Base-by-base conservation (phyloP, 768 basidiomycete species). In the Podaxis sp. region DNA sequence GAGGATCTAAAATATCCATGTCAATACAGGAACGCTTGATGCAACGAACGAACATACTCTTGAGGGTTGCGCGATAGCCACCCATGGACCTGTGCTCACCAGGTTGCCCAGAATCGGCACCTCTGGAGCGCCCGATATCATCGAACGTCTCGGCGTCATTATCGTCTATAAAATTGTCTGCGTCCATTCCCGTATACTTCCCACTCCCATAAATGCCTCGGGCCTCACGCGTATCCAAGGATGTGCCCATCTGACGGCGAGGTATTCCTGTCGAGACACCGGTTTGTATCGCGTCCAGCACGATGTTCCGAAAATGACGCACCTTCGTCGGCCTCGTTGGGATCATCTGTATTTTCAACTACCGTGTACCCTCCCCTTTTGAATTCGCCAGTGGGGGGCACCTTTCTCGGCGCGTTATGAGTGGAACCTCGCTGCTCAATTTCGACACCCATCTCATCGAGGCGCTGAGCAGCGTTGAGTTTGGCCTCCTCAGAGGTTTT, bases 401-500 rank as follows among this genome's bases (percentile, higher is more conserved):
- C 33, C 33, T 33, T 33, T 33, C 33, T 33, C 33, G 33, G 33
- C 8, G 36, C 53, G 2, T 25, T 29, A 27, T 58, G 50, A 15
- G 57, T 43, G 40, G 29, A 56, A 2, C 22, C 46, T 52, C 25
- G 58, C 29, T 52, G 57, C 54, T n/a, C 27, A 12, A 57, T 43
- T n/a, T 46, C 40, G 22, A 57, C 51, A 6, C 53, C 59, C 57
- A 71, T 65, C 15, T 68, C 60, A 22, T 75, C 74, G 19, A 87
- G 75, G 9, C 75, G 72, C 57, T 79, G 73, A 37, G 64, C 43
- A 4, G 57, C 57, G 12, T 49, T 57, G 13, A 33, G 9, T 64
- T 83, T 84, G 0, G 85, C 85, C 53, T 78, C 80, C 3, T 77
- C 74, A 3, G 84, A 83, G 19, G 83, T 81, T 60, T 80, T 75